Base-by-base conservation (phyloP, 306 rosid species). In the Vigna angularis region DNA sequence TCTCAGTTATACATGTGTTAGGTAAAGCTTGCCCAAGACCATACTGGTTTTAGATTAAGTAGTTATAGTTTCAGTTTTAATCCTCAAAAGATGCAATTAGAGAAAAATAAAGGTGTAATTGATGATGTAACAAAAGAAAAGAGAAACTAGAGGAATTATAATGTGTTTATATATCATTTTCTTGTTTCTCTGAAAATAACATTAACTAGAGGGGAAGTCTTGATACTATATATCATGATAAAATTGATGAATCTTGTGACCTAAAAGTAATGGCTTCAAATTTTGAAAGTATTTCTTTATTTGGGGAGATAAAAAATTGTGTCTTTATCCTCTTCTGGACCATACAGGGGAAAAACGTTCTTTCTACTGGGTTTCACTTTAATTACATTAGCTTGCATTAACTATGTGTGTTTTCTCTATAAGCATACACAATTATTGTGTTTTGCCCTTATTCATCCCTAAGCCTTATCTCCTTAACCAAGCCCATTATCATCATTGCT, bases 401-500 rank as follows among this genome's bases (percentile, higher is more conserved):
- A 81, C 71, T 74, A 61, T 32, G 70, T 17, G 34, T 34, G 50
- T 76, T 84, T 51, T 75, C 50, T 44, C 38, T 12, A 15, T 74
- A 57, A 58, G 64, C 72, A 58, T 75, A 78, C 86, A 78, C 87
- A 84, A 88, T 85, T 47, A 83, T 80, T 85, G 89, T 42, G 44
- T 72, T 26, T 78, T 65, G 74, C 77, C 73, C 51, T 45, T 79
- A 61, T 55, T 73, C 86, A 75, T 78, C 73, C 57, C 61, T 62
- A 9, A 74, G 64, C 56, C 51, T 75, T 51, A 75, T 68, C 71
- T 26, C 72, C 44, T 75, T 75, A 79, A 10, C 73, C 48, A 61
- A 81, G 66, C 36, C 50, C 53, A 61, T 70, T 73, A 59, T 22
- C 78, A 59, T 51, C 75, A 50, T 53, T 76, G 52, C 18, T 11